Base-by-base conservation (phyloP, 768 basidiomycete genomes). In the Mrakia frigida region DNA sequence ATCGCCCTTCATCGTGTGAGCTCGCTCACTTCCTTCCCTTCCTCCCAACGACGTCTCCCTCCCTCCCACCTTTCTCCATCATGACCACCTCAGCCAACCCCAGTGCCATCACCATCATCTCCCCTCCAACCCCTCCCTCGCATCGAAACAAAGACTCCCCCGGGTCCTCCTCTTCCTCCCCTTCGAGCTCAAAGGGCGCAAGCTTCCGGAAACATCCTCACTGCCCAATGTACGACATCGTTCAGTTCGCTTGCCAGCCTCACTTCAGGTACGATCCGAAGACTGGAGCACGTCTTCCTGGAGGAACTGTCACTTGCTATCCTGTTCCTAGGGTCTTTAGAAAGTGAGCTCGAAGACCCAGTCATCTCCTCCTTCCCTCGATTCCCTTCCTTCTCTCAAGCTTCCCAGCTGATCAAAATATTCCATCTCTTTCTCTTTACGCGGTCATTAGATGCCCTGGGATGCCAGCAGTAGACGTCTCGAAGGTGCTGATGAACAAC, bases 151-250 rank as follows among this genome's bases (percentile, higher is more conserved):
- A 56, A 28, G 56, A 10, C 56, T 43, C 35, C 18, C 37, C 65
- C 6, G 16, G 35, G 7, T 41, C 70, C 9, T 53, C 50, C 33
- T 59, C 70, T 3, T 39, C 70, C 28, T 72, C 70, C 0, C 28
- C 50, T 14, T 56, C 70, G 1, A 14, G 23, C 41, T 65, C 63
- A 6, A 28, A 10, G 10, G 23, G 23, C 23, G 11, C 63, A 25
- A 18, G 16, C 28, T 35, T 39, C 52, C 31, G 28, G 21, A 37
- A 50, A 37, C 70, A 68, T 56, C 52, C 76, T 11, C 46, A 25
- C 25, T 77, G 76, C n/a, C 76, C 76, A 25, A 60, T 77, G n/a
- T 77, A 53, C 52, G 76, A 77, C 33, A 43, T 77, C 50, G 46
- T 71, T 14, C 76, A 77, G 43, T 77, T 63, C 56, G 41, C 70